Evolutionary conservation across 306 rosid species (phyloP).

Genomic region (Rosa rugosa): DNA sequence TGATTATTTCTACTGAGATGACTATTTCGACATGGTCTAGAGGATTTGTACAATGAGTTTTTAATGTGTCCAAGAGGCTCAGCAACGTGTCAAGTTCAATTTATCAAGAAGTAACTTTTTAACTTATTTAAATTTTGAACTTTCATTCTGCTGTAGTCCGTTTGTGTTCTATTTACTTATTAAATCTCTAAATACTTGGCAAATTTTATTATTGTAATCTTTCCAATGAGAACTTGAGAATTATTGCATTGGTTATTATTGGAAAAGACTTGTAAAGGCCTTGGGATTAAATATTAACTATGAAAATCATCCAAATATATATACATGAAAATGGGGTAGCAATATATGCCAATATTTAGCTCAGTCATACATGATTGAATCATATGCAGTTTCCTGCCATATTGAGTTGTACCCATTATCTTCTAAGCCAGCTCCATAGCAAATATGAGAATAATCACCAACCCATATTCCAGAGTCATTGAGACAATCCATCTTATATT

Average conservation of each 20-base stretch:
- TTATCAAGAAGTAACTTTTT: not conserved
- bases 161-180: not conserved
- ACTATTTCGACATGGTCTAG: too few relatives aligned
- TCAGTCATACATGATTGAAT: constrained; percentile 24
- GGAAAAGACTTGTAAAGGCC: not conserved
- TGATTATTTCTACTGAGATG: not conserved
- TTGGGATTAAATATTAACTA: not conserved
- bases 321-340: not conserved
- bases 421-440: constrained; percentile 31
- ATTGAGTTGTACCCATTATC: constrained; percentile 13
- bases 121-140: too few relatives aligned
- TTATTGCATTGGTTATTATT: not conserved
- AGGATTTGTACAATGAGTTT: not conserved
- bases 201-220: too few relatives aligned
- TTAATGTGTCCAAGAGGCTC: not conserved
- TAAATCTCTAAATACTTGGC: not conserved
- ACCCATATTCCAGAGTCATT: constrained; percentile 15
- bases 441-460: constrained; percentile 18
- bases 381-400: constrained; percentile 23
- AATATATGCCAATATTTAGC: not conserved
- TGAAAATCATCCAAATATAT: not conserved
- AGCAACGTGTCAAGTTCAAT: not conserved
- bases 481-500: constrained; percentile 21
- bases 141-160: not conserved
- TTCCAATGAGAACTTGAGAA: too few relatives aligned